Evolutionary conservation across 139 green algal genomes (phyloP).

Genomic region (Picochlorum costavermella): DNA sequence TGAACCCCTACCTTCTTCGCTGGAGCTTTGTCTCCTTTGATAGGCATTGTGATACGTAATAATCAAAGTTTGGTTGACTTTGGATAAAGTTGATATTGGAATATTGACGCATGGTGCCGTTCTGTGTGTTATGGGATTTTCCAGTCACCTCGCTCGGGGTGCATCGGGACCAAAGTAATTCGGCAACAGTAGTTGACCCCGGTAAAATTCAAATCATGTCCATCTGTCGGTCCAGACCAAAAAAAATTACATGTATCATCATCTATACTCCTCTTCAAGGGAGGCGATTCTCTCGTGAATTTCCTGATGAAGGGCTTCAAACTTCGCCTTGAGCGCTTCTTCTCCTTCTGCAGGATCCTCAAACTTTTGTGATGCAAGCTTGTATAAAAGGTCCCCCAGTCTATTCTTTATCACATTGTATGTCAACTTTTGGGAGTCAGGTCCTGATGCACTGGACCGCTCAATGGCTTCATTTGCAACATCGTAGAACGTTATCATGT

Average conservation of each 20-base stretch:
- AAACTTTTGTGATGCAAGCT: slow-evolving; percentile 92
- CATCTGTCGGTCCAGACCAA: not conserved
- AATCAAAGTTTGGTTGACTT: not conserved
- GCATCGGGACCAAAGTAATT: too few relatives aligned
- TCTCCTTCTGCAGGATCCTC: slow-evolving; percentile 85
- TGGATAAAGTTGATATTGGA: not conserved
- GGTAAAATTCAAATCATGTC: not conserved
- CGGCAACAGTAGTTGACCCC: too few relatives aligned
- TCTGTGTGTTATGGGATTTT: too few relatives aligned
- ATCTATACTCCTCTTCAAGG: slow-evolving; percentile 96
- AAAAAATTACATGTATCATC: not conserved
- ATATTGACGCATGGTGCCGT: too few relatives aligned
- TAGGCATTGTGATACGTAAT: slow-evolving; percentile 8
- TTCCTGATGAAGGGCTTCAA: slow-evolving; percentile 73
- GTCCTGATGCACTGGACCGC: slow-evolving; percentile 48
- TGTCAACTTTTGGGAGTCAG: slow-evolving; percentile 79
- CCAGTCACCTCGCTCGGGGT: too few relatives aligned
- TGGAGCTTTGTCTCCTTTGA: slow-evolving; percentile 31
- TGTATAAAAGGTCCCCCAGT: slow-evolving; percentile 88
- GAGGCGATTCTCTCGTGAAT: slow-evolving; percentile 75
- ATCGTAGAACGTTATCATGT: slow-evolving; percentile 85
- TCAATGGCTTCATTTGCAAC: slow-evolving; percentile 76
- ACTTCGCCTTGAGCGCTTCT: slow-evolving; percentile 57
- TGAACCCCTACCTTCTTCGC: slow-evolving; percentile 15
- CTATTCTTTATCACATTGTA: slow-evolving; percentile 93